A percentile compares a stretch with the other conserved stretches of the same genome.
Evolutionary conservation across 2,329 filamentous ascomycete genomes (phyloP).

Genomic region (Pyricularia grisea): DNA sequence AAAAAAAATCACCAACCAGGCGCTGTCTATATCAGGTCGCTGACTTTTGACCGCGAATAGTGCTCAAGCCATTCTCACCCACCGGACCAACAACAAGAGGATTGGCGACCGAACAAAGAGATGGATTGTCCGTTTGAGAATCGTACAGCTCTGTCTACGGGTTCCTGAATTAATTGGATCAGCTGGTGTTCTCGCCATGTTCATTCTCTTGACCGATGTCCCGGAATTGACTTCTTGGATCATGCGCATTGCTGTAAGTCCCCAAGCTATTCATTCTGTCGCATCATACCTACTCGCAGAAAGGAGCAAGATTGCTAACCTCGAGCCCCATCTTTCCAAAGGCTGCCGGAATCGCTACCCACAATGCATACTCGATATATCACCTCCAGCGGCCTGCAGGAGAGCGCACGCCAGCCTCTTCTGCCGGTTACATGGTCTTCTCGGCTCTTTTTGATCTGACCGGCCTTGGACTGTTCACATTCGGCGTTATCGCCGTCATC

Average conservation of each 20-base stretch:
- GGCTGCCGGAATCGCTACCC: slow-evolving; percentile 66
- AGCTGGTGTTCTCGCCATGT: slow-evolving; percentile 61
- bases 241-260: slow-evolving; percentile 63
- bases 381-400: slow-evolving; percentile 66
- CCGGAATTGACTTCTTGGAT: slow-evolving; percentile 62
- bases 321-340: slow-evolving; percentile 23
- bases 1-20: too few species aligned
- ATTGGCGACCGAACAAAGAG: slow-evolving; percentile 64
- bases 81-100: slow-evolving; percentile 50
- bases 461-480: slow-evolving; percentile 45
- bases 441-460: slow-evolving; percentile 60
- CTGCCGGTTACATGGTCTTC: slow-evolving; percentile 85
- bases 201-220: slow-evolving; percentile 66
- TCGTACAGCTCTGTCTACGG: slow-evolving; percentile 60
- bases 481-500: slow-evolving; percentile 37
- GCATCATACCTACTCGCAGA: too few species aligned
- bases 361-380: slow-evolving; percentile 70
- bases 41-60: slow-evolving; percentile 19
- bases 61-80: slow-evolving; percentile 54
- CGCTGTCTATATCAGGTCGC: neutral
- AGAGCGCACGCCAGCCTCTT: slow-evolving; percentile 65
- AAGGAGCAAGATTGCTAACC: slow-evolving; percentile 9
- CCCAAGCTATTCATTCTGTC: neutral
- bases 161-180: slow-evolving; percentile 59
- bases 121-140: slow-evolving; percentile 60